A percentile compares a stretch with the other conserved stretches of the same genome.
These are phyloP conservation scores for Prunus persica DNA, from an alignment of 306 rosid species.

Conservation along the genomic window Prunus_persica_NCBIv2 NC_034011.1:19373501-19374000, in stretches of 20 bases:
- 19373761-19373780: not conserved
- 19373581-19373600: slow-evolving; percentile 84
- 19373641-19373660: not conserved
- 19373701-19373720: not conserved
- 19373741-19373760: not conserved
- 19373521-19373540: slow-evolving; percentile 96
- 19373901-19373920: slow-evolving; percentile 80
- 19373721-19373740: not conserved
- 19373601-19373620: not conserved
- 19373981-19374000: not conserved
- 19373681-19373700: not conserved
- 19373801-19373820: slow-evolving; percentile 93
- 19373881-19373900: slow-evolving; percentile 89
- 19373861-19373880: slow-evolving; percentile 91
- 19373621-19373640: not conserved
- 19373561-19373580: slow-evolving; percentile 95
- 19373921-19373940: slow-evolving; percentile 98
- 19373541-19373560: slow-evolving; percentile 94
- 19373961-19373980: slow-evolving; percentile 15
- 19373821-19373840: slow-evolving; percentile 82
- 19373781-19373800: slow-evolving; percentile 8
- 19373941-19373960: slow-evolving; percentile 77
- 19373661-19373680: not conserved
- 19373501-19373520: slow-evolving; percentile 88
- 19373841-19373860: slow-evolving; percentile 95